Evolutionary conservation across 192 early-diverging fungal genomes (phyloP).

Genomic region (Coemansia javaensis): DNA sequence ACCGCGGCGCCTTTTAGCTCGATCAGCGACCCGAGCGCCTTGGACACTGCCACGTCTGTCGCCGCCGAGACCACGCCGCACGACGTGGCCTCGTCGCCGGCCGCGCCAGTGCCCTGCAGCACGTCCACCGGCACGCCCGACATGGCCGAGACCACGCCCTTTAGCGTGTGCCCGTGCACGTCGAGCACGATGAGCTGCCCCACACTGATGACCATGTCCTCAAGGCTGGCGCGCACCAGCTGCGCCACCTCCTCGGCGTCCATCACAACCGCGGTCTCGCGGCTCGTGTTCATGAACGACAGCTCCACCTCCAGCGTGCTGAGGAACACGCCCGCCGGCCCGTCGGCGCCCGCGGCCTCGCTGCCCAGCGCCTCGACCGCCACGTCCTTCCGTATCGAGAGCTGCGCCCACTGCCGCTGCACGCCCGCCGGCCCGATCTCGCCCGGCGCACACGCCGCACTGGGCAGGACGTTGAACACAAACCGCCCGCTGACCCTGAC

Average conservation of each 20-base stretch:
- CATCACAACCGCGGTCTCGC: conserved; percentile 54
- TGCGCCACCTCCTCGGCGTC: conserved; percentile 71
- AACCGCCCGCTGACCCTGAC: conserved; percentile 72
- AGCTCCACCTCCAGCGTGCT: conserved; percentile 56
- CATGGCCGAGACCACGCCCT: conserved; percentile 29
- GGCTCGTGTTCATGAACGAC: conserved; percentile 52
- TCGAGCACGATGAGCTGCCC: conserved; percentile 81
- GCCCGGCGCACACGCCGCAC: conserved; percentile 13
- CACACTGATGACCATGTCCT: conserved; percentile 73
- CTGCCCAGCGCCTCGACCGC: conserved; percentile 50
- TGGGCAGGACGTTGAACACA: conserved; percentile 67
- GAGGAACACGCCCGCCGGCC: conserved; percentile 42
- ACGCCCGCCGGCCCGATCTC: conserved; percentile 36
- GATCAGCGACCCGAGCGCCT: conserved; percentile 68
- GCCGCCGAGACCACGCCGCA: conserved; percentile 69
- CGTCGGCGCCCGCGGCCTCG: conserved; percentile 26
- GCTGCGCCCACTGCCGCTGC: conserved; percentile 51
- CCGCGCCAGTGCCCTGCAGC: conserved; percentile 14
- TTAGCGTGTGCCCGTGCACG: conserved; percentile 70
- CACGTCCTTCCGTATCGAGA: conserved; percentile 55
- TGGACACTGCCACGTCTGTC: conserved; percentile 65
- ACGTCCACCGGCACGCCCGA: conserved; percentile 47
- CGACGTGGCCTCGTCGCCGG: conserved; percentile 6
- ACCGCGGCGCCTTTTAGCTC: conserved; percentile 60
- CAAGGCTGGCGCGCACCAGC: conserved; percentile 56